Evolutionary conservation across 306 rosid species (phyloP).

Genomic region (Nissolia schottii): DNA sequence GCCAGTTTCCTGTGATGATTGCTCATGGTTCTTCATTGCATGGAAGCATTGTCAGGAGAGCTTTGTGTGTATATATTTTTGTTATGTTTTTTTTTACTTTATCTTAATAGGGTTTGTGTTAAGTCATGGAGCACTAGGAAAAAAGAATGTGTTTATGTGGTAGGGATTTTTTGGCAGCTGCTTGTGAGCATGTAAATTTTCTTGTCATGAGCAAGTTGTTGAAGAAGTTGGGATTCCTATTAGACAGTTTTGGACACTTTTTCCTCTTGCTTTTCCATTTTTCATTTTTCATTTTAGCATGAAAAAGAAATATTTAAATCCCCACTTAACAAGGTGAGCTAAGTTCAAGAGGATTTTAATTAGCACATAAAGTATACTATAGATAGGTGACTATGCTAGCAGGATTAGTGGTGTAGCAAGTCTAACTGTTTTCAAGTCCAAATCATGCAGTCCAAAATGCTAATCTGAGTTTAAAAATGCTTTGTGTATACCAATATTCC

Average conservation of each 20-base stretch:
- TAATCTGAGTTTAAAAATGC: too few species aligned
- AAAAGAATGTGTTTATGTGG: neutral
- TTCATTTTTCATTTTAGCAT: neutral
- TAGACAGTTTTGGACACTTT: neutral
- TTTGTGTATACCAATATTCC: too few species aligned
- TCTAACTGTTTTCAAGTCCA: neutral
- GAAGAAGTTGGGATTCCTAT: neutral
- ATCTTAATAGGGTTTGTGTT: slow-evolving; percentile 6
- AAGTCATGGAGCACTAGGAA: neutral
- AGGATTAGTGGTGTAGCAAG: neutral
- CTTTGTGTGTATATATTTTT: slow-evolving; percentile 30
- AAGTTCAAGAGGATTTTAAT: neutral
- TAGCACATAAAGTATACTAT: neutral
- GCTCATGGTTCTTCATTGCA: slow-evolving; percentile 34
- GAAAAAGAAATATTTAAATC: neutral
- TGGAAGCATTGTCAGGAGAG: slow-evolving; percentile 15
- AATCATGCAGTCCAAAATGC: neutral
- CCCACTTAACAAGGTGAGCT: neutral
- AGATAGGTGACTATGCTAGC: neutral
- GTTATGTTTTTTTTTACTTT: slow-evolving; percentile 32
- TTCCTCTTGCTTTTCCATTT: neutral
- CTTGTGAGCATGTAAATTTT: neutral
- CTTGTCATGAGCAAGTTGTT: neutral
- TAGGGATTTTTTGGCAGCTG: neutral
- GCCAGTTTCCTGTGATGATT: slow-evolving; percentile 68